Evolutionary conservation across 306 rosid genomes (phyloP).

Genomic region (Comarum palustre): DNA sequence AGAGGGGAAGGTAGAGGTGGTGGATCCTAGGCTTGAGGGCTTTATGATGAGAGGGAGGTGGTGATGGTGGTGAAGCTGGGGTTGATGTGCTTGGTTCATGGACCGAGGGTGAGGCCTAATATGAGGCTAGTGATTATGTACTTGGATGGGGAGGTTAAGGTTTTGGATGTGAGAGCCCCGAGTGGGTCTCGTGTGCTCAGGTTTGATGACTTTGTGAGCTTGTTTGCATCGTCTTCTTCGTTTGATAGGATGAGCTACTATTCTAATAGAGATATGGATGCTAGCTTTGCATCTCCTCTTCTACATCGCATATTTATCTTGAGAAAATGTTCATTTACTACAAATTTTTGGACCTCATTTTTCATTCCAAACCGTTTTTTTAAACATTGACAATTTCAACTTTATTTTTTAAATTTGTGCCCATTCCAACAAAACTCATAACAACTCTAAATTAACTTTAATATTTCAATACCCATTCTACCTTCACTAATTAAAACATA

Average conservation of each 20-base stretch:
- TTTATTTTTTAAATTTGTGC: too few species aligned
- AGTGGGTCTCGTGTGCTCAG: constrained; percentile 36
- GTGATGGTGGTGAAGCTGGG: constrained; percentile 61
- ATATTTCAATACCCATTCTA: too few species aligned
- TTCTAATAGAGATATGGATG: constrained; percentile 41
- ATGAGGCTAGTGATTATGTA: constrained; percentile 61
- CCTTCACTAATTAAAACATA: too few species aligned
- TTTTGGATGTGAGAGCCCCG: constrained; percentile 43
- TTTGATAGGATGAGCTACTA: constrained; percentile 43
- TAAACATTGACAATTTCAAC: too few species aligned
- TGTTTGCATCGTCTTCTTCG: constrained; percentile 60
- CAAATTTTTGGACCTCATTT: too few species aligned
- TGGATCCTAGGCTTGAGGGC: constrained; percentile 47
- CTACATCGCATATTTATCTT: constrained; percentile 46
- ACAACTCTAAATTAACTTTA: too few species aligned
- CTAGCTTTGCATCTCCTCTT: constrained; percentile 39
- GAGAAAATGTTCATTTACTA: too few species aligned
- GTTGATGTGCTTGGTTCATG: constrained; percentile 56
- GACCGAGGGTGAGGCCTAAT: constrained; percentile 45
- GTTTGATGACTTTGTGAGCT: constrained; percentile 59
- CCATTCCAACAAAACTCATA: too few species aligned
- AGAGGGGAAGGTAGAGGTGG: constrained; percentile 45
- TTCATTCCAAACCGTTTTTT: too few species aligned
- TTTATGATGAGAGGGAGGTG: constrained; percentile 42
- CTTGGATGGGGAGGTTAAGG: constrained; percentile 58